Evolutionary conservation across 2,329 filamentous ascomycete species (phyloP).

Genomic region (Bipolaris victoriae): DNA sequence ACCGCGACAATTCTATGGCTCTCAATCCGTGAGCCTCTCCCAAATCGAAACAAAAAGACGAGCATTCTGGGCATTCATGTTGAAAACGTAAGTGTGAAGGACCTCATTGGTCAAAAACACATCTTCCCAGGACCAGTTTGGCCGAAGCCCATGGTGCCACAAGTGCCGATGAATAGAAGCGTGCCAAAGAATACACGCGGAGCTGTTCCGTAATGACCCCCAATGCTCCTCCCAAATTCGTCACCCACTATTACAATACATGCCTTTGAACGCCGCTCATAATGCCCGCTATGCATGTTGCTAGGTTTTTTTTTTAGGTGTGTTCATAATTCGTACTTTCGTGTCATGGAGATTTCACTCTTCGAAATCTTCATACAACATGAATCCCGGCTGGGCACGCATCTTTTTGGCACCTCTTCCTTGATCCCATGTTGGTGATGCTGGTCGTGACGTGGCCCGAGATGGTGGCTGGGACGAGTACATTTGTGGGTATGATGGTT

Average conservation of each 20-base stretch:
- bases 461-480: conserved; percentile 38
- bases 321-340: conserved; percentile 28
- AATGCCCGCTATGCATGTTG: conserved; percentile 22
- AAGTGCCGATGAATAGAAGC: neutral
- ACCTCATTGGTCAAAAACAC: conserved; percentile 5
- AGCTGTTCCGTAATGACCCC: neutral
- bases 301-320: conserved; percentile 6
- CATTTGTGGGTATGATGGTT: conserved; percentile 29
- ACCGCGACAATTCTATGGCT: conserved; percentile 15
- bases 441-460: conserved; percentile 30
- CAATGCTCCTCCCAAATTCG: conserved; percentile 2
- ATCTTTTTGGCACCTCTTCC: conserved; percentile 33
- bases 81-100: neutral
- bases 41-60: neutral
- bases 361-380: conserved; percentile 27
- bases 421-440: conserved; percentile 40
- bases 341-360: conserved; percentile 18
- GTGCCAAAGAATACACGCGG: neutral
- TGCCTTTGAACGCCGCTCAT: conserved; percentile 20
- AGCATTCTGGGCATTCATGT: neutral
- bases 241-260: conserved; percentile 7
- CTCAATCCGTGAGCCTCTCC: neutral
- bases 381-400: conserved; percentile 24
- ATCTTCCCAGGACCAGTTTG: conserved; percentile 11
- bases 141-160: conserved; percentile 5